Evolutionary conservation across 108 stramenopile species (phyloP), one percentile per base, ranked within the genome.

Genomic region (Nannochloropsis salina): DNA sequence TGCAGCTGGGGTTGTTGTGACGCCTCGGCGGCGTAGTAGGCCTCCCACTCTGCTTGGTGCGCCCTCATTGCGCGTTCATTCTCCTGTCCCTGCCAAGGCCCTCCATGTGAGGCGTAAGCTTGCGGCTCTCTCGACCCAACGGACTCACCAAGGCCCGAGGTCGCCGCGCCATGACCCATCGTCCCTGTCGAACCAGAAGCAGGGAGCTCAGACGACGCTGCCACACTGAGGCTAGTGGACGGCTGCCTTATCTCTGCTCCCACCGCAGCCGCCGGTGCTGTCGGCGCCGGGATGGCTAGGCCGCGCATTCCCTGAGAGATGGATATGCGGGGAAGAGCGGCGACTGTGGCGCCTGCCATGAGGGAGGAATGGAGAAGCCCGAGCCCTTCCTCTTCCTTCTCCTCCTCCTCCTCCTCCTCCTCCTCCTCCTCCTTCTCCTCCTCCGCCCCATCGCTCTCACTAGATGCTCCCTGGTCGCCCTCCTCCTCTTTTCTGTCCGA

Each of bases 341-440:
- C 47, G 47, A 1, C 47, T 51, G 10, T 51, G 15, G 47, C 47
- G 47, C 47, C 15, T 51, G 47, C 47, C 47, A 51, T 51, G 47
- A 51, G 47, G 47, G 47, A 51, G 47, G 47, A 15, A 1, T 51
- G 47, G 12, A 51, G 47, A 10, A 15, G 47, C 47, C 47, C 47
- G 15, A 15, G 15, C 47, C 47, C 47, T 12, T 51, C 15, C 15
- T 51, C 47, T 51, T 22, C 80, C 80, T 21, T 81, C n/a, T 21
- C 80, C 21, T 81, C 80, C n/a, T 81, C 80, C 80, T 81, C 80
- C n/a, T 81, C 80, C 80, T 81, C 80, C 12, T 81, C 47, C 47
- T 51, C 47, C 12, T 51, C 47, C 80, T 81, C 80, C n/a, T 81
- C 80, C 80, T 81, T n/a, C 12, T 81, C 47, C 47, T 51, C 47